Conservation (phyloP, 768 basidiomycete species). For the Hypsizygus marmoreus region DNA sequence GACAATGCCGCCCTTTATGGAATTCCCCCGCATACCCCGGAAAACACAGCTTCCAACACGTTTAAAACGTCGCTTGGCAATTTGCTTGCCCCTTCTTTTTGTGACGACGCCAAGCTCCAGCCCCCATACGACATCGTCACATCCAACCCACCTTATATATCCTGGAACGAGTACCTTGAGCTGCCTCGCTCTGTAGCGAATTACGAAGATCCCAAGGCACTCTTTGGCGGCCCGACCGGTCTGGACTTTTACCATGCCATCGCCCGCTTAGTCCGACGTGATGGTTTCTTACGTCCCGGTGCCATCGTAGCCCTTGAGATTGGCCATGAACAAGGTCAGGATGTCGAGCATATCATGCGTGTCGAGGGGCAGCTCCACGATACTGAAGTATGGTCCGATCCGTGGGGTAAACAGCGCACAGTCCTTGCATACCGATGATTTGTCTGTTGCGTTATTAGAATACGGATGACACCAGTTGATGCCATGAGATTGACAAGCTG, state of each 20-base stretch:
- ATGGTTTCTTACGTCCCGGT: conserved; percentile 51
- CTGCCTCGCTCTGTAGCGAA: conserved; percentile 71
- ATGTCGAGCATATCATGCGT: conserved; percentile 60
- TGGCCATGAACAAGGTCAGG: conserved; percentile 68
- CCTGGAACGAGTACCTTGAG: conserved; percentile 58
- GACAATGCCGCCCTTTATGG: conserved; percentile 49
- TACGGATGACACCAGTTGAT: no score
- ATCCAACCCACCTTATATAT: conserved; percentile 87
- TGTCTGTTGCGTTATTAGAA: no score
- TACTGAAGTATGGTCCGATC: conserved; percentile 77
- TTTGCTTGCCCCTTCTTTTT: conserved; percentile 50
- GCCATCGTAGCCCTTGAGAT: conserved; percentile 79
- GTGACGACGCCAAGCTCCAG: conserved; percentile 29
- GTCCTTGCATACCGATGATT: conserved; percentile 58
- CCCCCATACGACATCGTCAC: conserved; percentile 77
- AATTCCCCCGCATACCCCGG: conserved; percentile 30
- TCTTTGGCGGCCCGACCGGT: conserved; percentile 70
- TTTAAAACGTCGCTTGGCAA: conserved; percentile 41
- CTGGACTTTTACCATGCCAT: conserved; percentile 75
- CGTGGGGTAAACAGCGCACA: conserved; percentile 74
- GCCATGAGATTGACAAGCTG: no score
- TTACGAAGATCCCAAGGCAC: conserved; percentile 81
- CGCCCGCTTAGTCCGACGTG: conserved; percentile 53
- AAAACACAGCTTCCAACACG: conserved; percentile 32
- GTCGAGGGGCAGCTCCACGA: conserved; percentile 43